These are phyloP conservation scores for Cyamopsis tetragonoloba DNA, from an alignment of 306 rosid genomes.

Conservation along the genomic window DNA sequence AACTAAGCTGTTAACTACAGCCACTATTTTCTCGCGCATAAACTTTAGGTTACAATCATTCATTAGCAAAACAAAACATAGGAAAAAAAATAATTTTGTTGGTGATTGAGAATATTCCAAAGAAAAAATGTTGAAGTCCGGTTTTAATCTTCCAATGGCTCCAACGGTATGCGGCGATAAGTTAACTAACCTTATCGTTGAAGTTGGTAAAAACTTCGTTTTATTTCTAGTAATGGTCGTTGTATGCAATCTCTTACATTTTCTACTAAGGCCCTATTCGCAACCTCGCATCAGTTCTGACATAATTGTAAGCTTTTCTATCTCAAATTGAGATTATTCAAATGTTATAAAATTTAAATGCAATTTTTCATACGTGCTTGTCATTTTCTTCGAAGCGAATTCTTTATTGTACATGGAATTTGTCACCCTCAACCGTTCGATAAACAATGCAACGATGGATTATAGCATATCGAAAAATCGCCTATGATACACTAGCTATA, in stretches of 20 bases:
- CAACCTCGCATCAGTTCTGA: conserved; percentile 73
- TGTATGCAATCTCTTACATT: conserved; percentile 56
- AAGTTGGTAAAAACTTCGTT: conserved; percentile 32
- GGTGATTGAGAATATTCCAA: background rate
- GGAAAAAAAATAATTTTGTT: background rate
- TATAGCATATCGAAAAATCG: too few relatives aligned
- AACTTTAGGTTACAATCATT: conserved; percentile 14
- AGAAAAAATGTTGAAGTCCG: too few relatives aligned
- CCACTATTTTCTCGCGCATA: conserved; percentile 35
- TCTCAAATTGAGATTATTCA: background rate
- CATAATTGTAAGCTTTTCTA: conserved; percentile 51
- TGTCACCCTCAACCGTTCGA: too few relatives aligned
- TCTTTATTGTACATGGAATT: too few relatives aligned
- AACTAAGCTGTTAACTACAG: conserved; percentile 41
- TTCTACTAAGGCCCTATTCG: conserved; percentile 46
- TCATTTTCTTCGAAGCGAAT: too few relatives aligned
- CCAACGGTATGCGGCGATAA: conserved; percentile 34
- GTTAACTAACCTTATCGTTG: conserved; percentile 25
- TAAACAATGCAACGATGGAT: too few relatives aligned
- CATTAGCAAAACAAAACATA: conserved; percentile 11
- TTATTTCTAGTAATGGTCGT: conserved; percentile 56
- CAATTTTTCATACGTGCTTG: too few relatives aligned
- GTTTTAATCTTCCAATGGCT: too few relatives aligned
- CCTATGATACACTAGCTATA: too few relatives aligned
- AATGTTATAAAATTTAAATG: too few relatives aligned